These are phyloP conservation scores for Filobasidium floriforme DNA, from an alignment of 768 basidiomycete genomes.

Conservation along the genomic window DNA sequence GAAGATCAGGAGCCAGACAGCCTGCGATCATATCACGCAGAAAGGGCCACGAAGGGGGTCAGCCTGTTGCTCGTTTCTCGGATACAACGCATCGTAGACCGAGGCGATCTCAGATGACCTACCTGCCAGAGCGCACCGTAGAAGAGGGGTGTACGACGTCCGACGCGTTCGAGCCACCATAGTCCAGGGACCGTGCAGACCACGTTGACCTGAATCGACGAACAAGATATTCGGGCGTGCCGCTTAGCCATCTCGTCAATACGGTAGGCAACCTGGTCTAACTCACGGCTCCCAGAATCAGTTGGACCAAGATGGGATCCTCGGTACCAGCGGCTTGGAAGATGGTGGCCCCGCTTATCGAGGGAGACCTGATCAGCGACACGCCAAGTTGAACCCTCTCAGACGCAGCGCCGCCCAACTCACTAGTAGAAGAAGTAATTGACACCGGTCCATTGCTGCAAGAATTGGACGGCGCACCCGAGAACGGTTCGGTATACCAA, in stretches of 20 bases:
- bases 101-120: too few relatives aligned
- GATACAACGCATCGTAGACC: too few relatives aligned
- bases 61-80: too few relatives aligned
- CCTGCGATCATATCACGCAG: too few relatives aligned
- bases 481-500: slow-evolving; percentile 35
- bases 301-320: neutral
- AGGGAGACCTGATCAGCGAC: slow-evolving; percentile 68
- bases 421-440: slow-evolving; percentile 25
- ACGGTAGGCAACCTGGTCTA: neutral
- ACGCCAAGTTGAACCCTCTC: too few relatives aligned
- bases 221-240: neutral
- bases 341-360: slow-evolving; percentile 73
- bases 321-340: slow-evolving; percentile 44
- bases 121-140: neutral
- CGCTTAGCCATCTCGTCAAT: neutral
- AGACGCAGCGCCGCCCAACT: too few relatives aligned
- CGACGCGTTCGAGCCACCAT: neutral
- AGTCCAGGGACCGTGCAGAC: neutral
- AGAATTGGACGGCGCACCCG: slow-evolving; percentile 38
- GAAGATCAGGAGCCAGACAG: slow-evolving; percentile 54
- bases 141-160: neutral
- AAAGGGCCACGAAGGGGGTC: too few relatives aligned
- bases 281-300: slow-evolving; percentile 1
- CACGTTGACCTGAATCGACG: neutral
- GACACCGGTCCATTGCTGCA: slow-evolving; percentile 43